Evolutionary conservation across 441 rosid species (phyloP).

Genomic region (Pelargonium cotyledonis): DNA sequence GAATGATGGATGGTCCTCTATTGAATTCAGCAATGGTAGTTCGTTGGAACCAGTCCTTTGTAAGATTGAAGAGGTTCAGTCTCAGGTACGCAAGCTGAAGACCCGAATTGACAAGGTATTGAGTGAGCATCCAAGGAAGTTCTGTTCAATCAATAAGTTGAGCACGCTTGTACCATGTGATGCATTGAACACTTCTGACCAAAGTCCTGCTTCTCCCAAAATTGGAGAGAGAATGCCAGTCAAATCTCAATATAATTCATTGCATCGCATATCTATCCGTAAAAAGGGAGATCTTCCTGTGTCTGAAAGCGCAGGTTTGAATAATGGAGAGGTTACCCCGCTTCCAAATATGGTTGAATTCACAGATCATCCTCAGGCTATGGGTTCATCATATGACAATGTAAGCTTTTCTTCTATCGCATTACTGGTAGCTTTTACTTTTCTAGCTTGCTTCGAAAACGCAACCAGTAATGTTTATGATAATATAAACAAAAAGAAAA

Average conservation of each 20-base stretch:
- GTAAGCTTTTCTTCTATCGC: constrained; percentile 26
- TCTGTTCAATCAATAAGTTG: constrained; percentile 44
- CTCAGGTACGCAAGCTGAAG: constrained; percentile 42
- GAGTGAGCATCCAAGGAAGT: constrained; percentile 52
- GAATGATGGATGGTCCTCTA: constrained; percentile 34
- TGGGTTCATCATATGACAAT: constrained; percentile 28
- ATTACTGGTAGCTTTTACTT: not conserved
- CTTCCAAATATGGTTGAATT: constrained; percentile 32
- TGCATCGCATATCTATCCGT: constrained; percentile 12
- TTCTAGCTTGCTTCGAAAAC: not conserved
- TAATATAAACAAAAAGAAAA: no score
- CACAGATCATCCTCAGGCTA: constrained; percentile 21
- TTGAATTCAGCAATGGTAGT: constrained; percentile 40
- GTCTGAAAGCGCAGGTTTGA: constrained; percentile 36
- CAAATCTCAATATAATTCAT: constrained; percentile 26
- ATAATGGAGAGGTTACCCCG: constrained; percentile 33
- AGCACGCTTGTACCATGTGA: constrained; percentile 35
- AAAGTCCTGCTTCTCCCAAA: constrained; percentile 29
- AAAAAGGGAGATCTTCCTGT: not conserved
- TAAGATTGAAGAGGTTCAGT: constrained; percentile 54
- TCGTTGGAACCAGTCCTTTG: constrained; percentile 47
- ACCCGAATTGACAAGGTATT: constrained; percentile 51
- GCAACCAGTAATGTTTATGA: not conserved
- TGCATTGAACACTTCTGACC: constrained; percentile 35
- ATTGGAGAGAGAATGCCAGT: constrained; percentile 27